Base-by-base conservation (phyloP, 1,139 yeast species). In the Trichomonascaceae sp. region DNA sequence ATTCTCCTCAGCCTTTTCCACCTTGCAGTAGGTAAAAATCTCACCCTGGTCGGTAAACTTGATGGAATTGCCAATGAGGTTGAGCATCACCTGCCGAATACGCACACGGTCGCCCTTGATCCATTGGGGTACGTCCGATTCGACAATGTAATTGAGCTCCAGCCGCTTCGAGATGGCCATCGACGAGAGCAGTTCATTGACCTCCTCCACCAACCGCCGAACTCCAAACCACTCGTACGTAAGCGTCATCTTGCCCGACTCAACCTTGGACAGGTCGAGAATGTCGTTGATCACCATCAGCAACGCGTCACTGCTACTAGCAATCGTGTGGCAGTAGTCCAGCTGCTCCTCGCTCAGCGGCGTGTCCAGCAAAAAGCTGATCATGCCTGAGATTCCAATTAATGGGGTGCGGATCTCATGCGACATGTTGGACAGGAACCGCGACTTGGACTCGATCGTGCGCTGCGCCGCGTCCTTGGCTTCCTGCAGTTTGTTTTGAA, bases 361-460 rank as follows among this genome's bases (percentile, higher is more conserved):
- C 0, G 92, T 79, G 46, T 80, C 93, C 40, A 79, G 63, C 4
- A 94, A 82, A 44, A 85, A 81, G n/a, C 92, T 78, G 1, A 94
- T 82, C 94, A 85, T 84, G 40, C 96, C 96, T 30, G 87, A 63
- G 25, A 85, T 85, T 53, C 96, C 96, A 57, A 85, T 85, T 45
- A 85, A 61, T 3, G 96, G 96, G 0, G 96, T 85, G 45, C 95
- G 69, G 51, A 85, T 68, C 57, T 85, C 96, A 52, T 85, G 96
- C 0, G 94, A 82, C 38, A 84, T 84, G 54, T 84, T 85, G 6
- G 95, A 93, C 50, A 84, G 77, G 53, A 84, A 84, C 6, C 82
- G 85, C 0, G 94, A 79, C 50, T 84, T 84, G 13, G 93, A 89
- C 50, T 84, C 94, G 57, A 81, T 82, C 1, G 95, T 93, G 28